Percentiles rank a stretch among this genome's conserved stretches.
Conservation (phyloP, 192 early-diverging fungal genomes). For the Dimargaris xerosporica region DNA sequence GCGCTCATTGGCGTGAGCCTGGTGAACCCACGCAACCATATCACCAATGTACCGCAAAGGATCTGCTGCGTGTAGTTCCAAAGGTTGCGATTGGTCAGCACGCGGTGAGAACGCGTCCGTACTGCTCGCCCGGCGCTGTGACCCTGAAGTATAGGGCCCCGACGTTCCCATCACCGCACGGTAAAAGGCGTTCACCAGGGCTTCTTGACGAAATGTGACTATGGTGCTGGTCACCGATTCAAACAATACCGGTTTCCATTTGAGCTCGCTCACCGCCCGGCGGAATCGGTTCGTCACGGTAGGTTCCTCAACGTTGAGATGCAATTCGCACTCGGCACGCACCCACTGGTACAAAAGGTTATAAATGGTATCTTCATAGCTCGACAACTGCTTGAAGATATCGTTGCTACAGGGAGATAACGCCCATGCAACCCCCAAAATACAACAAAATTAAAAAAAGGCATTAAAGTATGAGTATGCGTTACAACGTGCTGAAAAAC, state of each 20-base stretch:
- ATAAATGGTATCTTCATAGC: conserved; percentile 17
- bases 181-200: conserved; percentile 18
- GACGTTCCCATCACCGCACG: conserved; percentile 16
- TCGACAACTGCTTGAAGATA: conserved; percentile 15
- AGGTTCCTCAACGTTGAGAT: conserved; percentile 16
- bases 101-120: not conserved
- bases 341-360: conserved; percentile 20
- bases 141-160: not conserved
- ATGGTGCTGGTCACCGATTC: conserved; percentile 16
- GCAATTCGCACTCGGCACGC: conserved; percentile 13
- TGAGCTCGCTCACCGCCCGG: conserved; percentile 18
- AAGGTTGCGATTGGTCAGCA: conserved; percentile 40
- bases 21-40: conserved; percentile 95
- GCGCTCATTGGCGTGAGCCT: conserved; percentile 68
- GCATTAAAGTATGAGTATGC: too few relatives aligned
- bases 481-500: too few relatives aligned
- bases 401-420: conserved; percentile 6
- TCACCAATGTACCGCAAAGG: conserved; percentile 84
- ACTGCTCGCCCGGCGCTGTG: not conserved
- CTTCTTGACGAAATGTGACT: conserved; percentile 13
- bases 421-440: too few relatives aligned
- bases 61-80: conserved; percentile 88
- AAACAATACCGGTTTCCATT: conserved; percentile 16
- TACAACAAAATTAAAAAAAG: too few relatives aligned
- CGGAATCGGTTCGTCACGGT: conserved; percentile 15